These are phyloP conservation scores for Cyberlindnera saturnus DNA, from an alignment of 805 yeast genomes.

Conservation along the genomic window DNA sequence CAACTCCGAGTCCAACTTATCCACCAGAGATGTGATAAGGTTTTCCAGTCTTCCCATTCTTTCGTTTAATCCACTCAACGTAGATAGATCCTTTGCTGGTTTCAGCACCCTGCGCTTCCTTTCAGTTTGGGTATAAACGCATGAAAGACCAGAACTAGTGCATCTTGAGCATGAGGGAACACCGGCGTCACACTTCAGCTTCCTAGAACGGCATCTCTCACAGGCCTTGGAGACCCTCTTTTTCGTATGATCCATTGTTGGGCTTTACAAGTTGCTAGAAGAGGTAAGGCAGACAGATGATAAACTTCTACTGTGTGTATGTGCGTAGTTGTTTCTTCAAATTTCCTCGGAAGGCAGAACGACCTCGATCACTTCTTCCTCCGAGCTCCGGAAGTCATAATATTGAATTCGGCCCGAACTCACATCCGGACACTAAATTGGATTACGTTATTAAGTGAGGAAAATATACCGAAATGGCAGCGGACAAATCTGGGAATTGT, in stretches of 20 bases:
- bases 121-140: conserved; percentile 11
- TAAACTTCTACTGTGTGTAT: too few relatives aligned
- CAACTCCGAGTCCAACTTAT: conserved; percentile 10
- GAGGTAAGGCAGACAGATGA: not conserved
- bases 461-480: too few relatives aligned
- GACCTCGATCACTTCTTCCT: too few relatives aligned
- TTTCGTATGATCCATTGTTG: conserved; percentile 17
- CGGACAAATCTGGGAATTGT: too few relatives aligned
- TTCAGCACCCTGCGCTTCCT: conserved; percentile 3
- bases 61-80: conserved; percentile 16
- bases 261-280: not conserved
- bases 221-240: conserved; percentile 37
- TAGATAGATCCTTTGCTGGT: not conserved
- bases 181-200: conserved; percentile 76
- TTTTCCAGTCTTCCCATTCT: conserved; percentile 30
- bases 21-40: conserved; percentile 25
- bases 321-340: too few relatives aligned
- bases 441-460: too few relatives aligned
- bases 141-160: conserved; percentile 57
- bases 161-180: conserved; percentile 72
- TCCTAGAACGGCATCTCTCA: conserved; percentile 54
- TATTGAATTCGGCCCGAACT: too few relatives aligned
- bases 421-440: too few relatives aligned
- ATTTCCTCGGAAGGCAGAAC: too few relatives aligned
- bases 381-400: too few relatives aligned